phyloP scores from a whole-genome alignment of 2,329 filamentous ascomycete genomes.

The Penicillium sp. region DNA sequence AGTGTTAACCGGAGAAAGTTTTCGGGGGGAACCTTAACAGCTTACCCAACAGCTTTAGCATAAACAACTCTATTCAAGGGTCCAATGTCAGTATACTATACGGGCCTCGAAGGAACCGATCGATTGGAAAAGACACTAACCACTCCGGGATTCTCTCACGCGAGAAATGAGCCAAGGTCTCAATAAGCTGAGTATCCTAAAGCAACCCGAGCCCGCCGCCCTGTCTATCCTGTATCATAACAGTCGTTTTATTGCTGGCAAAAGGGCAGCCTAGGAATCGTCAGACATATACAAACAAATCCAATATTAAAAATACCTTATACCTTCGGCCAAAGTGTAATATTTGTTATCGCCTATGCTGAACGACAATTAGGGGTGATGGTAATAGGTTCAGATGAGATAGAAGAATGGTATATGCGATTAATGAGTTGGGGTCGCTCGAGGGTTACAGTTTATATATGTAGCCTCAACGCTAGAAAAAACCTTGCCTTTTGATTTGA shows the following conservation, averaged over 20 bases:
- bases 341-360: constrained; percentile 6
- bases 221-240: constrained; percentile 14
- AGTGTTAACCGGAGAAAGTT: not conserved
- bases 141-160: constrained; percentile 61
- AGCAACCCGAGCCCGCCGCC: constrained; percentile 47
- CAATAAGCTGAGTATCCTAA: constrained; percentile 59
- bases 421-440: not conserved
- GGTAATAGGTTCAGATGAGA: not conserved
- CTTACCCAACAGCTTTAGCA: constrained; percentile 29
- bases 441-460: not conserved
- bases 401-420: no score
- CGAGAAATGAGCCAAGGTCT: constrained; percentile 60
- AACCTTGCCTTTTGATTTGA: not conserved
- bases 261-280: constrained; percentile 20
- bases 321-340: constrained; percentile 17
- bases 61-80: constrained; percentile 18
- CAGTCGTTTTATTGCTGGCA: constrained; percentile 16
- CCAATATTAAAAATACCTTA: not conserved
- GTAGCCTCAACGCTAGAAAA: not conserved
- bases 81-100: not conserved
- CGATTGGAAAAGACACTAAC: constrained; percentile 6
- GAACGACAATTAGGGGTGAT: not conserved
- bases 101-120: not conserved
- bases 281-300: not conserved
- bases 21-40: constrained; percentile 49